Evolutionary conservation across 2,329 filamentous ascomycete genomes (phyloP).

Genomic region (Ambrosiella xylebori): DNA sequence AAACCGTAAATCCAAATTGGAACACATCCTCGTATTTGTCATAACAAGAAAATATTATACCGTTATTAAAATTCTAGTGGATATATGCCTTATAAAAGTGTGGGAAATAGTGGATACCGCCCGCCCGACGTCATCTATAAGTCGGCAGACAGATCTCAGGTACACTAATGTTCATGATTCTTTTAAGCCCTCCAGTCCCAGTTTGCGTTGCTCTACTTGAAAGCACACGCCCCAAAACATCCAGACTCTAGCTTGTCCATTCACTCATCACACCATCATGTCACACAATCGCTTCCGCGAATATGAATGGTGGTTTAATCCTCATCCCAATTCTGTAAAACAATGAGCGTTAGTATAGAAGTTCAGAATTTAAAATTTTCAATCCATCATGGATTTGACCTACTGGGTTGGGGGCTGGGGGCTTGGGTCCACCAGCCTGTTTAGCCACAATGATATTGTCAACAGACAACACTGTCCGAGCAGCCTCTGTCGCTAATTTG

Average conservation of each 20-base stretch:
- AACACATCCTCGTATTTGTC: not conserved
- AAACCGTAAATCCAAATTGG: no score
- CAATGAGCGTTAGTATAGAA: slow-evolving; percentile 17
- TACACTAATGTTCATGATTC: slow-evolving; percentile 9
- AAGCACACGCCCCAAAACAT: not conserved
- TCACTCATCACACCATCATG: slow-evolving; percentile 15
- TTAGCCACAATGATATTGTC: slow-evolving; percentile 98
- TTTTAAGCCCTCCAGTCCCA: slow-evolving; percentile 8
- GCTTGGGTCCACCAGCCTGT: slow-evolving; percentile 94
- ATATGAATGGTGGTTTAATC: slow-evolving; percentile 24
- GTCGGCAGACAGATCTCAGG: slow-evolving; percentile 1
- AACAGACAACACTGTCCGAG: slow-evolving; percentile 82
- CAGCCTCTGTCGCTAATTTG: slow-evolving; percentile 87
- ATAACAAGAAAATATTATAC: slow-evolving; percentile 5
- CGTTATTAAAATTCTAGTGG: slow-evolving; percentile 9
- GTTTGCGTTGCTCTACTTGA: slow-evolving; percentile 3
- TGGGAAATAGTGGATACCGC: slow-evolving; percentile 6
- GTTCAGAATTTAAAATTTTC: not conserved
- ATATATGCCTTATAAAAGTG: slow-evolving; percentile 13
- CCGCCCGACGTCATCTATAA: slow-evolving; percentile 1
- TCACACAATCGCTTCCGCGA: slow-evolving; percentile 12
- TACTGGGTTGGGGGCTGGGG: slow-evolving; percentile 74
- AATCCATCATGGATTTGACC: slow-evolving; percentile 16
- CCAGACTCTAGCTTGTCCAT: slow-evolving; percentile 6
- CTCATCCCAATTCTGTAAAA: slow-evolving; percentile 42